A percentile compares a stretch with the other conserved stretches of the same genome.
Conservation (phyloP, 495 filamentous ascomycete genomes). For the Venustampulla echinocandica region DNA sequence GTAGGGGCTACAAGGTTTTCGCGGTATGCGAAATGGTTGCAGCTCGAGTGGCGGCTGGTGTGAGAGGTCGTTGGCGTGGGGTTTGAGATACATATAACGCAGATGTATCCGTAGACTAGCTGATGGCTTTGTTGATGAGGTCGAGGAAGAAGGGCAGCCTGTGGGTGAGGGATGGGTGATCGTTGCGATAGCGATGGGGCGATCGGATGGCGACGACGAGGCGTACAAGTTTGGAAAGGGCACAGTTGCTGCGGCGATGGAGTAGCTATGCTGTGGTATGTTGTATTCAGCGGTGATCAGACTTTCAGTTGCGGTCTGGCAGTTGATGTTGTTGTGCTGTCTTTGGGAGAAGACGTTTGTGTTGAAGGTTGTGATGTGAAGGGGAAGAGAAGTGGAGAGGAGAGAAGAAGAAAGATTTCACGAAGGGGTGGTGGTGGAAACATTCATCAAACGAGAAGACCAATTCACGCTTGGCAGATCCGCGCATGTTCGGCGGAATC, state of each 20-base stretch:
- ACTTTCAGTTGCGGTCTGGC: neutral
- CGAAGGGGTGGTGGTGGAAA: neutral
- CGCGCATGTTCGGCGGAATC: too few species aligned
- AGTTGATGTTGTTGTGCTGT: constrained; percentile 1
- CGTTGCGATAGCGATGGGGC: too few species aligned
- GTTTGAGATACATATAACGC: constrained; percentile 73
- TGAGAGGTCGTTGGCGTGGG: constrained; percentile 64
- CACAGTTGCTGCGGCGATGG: neutral
- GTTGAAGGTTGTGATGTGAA: constrained; percentile 1
- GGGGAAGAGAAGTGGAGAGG: too few species aligned
- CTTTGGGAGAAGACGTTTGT: constrained; percentile 1
- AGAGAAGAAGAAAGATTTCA: neutral
- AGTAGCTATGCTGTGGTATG: neutral
- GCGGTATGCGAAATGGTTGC: constrained; percentile 85
- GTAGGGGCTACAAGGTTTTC: constrained; percentile 79
- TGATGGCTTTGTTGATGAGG: constrained; percentile 18
- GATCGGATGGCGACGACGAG: too few species aligned
- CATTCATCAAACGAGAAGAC: neutral
- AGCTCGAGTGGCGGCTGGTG: constrained; percentile 84
- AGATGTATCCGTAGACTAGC: constrained; percentile 25
- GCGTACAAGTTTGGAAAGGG: too few species aligned
- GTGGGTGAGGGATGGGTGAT: constrained; percentile 1
- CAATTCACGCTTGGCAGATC: neutral
- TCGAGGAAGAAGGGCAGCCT: constrained; percentile 17
- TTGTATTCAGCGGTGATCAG: neutral